Evolutionary conservation across 1,284 basidiomycete genomes (phyloP).

Genomic region (Apiotrichum brassicae): DNA sequence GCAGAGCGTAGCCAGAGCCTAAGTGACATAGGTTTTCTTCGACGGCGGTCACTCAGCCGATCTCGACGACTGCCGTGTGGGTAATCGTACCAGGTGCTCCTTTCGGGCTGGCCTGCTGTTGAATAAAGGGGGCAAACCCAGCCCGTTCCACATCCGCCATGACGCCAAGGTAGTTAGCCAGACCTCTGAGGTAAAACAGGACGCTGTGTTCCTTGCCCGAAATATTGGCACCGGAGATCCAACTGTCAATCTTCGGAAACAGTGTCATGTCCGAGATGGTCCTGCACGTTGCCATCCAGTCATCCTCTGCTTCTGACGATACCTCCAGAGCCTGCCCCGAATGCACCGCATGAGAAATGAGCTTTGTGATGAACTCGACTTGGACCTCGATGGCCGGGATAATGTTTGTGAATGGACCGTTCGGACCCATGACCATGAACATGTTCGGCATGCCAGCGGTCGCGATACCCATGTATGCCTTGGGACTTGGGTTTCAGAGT

Average conservation of each 20-base stretch:
- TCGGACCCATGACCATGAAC: constrained; percentile 13
- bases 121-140: constrained; percentile 3
- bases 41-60: too few relatives aligned
- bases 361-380: constrained; percentile 8
- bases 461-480: constrained; percentile 8
- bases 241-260: constrained; percentile 7
- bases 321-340: background rate
- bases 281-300: constrained; percentile 5
- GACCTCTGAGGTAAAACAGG: constrained; percentile 14
- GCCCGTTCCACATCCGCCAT: background rate
- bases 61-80: background rate
- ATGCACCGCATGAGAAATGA: background rate
- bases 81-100: background rate
- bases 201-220: constrained; percentile 12
- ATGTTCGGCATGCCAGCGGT: constrained; percentile 11
- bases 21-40: too few relatives aligned
- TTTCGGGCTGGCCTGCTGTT: background rate
- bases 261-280: constrained; percentile 6
- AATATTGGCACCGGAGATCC: constrained; percentile 16
- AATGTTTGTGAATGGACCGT: constrained; percentile 13
- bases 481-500: constrained; percentile 7
- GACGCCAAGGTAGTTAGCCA: background rate
- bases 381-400: constrained; percentile 11
- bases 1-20: too few relatives aligned
- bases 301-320: background rate